These are phyloP conservation scores for Fusarium sp. DNA, from an alignment of 2,329 filamentous ascomycete genomes.

Conservation along the genomic window DNA sequence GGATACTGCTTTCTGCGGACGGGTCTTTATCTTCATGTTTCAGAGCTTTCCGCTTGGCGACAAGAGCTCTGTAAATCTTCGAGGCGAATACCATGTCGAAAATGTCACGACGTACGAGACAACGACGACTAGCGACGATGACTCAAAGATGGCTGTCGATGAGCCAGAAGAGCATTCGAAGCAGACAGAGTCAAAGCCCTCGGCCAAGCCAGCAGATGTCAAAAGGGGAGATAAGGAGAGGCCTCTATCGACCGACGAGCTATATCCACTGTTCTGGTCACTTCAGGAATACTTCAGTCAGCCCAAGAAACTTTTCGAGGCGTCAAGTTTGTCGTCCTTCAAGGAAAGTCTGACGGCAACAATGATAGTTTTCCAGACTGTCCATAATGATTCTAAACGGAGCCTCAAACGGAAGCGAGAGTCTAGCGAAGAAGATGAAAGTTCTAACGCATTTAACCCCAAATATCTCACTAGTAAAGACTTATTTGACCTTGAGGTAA, in stretches of 20 bases:
- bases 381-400: slow-evolving; percentile 72
- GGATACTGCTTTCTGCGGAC: slow-evolving; percentile 95
- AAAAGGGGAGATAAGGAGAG: slow-evolving; percentile 60
- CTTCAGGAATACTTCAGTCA: slow-evolving; percentile 93
- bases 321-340: slow-evolving; percentile 80
- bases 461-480: slow-evolving; percentile 99
- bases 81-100: slow-evolving; percentile 95
- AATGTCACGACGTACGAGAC: slow-evolving; percentile 87
- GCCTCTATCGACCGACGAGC: slow-evolving; percentile 72
- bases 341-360: slow-evolving; percentile 78
- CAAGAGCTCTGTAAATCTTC: slow-evolving; percentile 95
- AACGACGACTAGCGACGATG: slow-evolving; percentile 49
- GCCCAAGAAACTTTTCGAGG: slow-evolving; percentile 83
- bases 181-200: slow-evolving; percentile 48
- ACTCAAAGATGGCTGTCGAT: slow-evolving; percentile 73
- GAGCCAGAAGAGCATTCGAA: slow-evolving; percentile 54
- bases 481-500: slow-evolving; percentile 92
- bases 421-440: slow-evolving; percentile 64
- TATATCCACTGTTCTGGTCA: slow-evolving; percentile 96
- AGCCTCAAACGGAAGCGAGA: slow-evolving; percentile 78
- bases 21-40: slow-evolving; percentile 98
- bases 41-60: slow-evolving; percentile 97
- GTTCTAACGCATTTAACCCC: slow-evolving; percentile 77
- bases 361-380: slow-evolving; percentile 66
- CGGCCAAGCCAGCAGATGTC: slow-evolving; percentile 56